Percentiles rank a stretch among this genome's conserved stretches.
These are phyloP conservation scores for Candida cerambycidarum DNA, from an alignment of 805 yeast species.

Conservation along the genomic window DNA sequence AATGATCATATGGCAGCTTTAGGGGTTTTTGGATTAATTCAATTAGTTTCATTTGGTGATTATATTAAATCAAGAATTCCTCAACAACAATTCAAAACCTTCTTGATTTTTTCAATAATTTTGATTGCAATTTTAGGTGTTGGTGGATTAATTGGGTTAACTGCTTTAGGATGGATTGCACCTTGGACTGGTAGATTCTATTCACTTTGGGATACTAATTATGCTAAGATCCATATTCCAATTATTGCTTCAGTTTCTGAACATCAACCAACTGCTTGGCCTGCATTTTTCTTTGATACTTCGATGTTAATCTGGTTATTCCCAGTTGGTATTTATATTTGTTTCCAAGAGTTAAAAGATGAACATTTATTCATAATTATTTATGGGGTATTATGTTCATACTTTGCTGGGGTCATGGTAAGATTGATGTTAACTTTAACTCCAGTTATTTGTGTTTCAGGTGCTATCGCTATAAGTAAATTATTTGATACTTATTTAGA, in stretches of 20 bases:
- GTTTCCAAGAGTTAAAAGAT: conserved; percentile 85
- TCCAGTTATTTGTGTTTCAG: conserved; percentile 92
- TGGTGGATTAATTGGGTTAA: conserved; percentile 70
- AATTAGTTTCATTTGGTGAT: conserved; percentile 82
- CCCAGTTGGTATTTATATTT: conserved; percentile 94
- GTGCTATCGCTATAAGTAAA: conserved; percentile 84
- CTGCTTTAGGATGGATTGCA: conserved; percentile 90
- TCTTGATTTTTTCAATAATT: conserved; percentile 59
- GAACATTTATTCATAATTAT: conserved; percentile 93
- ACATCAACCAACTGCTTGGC: conserved; percentile 99
- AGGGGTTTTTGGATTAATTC: conserved; percentile 94
- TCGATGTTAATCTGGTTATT: conserved; percentile 93
- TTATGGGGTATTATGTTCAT: conserved; percentile 89
- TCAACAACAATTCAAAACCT: conserved; percentile 67
- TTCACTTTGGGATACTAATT: conserved; percentile 96
- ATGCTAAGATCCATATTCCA: conserved; percentile 97
- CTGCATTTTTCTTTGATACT: conserved; percentile 93
- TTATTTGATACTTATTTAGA: conserved; percentile 80
- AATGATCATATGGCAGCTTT: conserved; percentile 98
- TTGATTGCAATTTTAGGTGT: conserved; percentile 63
- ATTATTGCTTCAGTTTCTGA: conserved; percentile 98
- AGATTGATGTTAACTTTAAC: conserved; percentile 96
- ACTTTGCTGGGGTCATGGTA: conserved; percentile 99
- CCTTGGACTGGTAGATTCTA: conserved; percentile 99
- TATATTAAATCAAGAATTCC: conserved; percentile 76